Evolutionary conservation across 129 eudicot genomes (phyloP), one percentile per base, ranked within the genome.

Genomic region (Chrysanthemum lavandulifolium): DNA sequence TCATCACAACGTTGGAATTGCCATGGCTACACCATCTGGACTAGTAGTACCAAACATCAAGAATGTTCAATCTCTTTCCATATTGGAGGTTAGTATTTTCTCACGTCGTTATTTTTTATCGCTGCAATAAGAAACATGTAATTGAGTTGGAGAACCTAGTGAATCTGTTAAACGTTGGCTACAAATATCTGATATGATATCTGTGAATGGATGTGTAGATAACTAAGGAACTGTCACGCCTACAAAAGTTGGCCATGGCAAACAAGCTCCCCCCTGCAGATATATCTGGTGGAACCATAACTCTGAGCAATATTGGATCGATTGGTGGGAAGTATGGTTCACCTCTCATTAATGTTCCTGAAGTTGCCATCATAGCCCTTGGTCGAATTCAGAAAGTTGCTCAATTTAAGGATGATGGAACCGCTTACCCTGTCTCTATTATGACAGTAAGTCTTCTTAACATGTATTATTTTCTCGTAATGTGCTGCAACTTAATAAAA

Each of bases 291-390:
- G 97, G 99, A 69, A 88, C 97, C 19, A 86, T 94, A 77, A 94
- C 99, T 14, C 52, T 94, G 55, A 90, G 99, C 81, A 94, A 94
- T 75, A 94, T 94, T 8, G 99, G 99, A 31, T 88, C 97, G 21
- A 90, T 94, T 76, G 99, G 96, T 69, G 99, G 99, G 65, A 94
- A 94, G 68, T 94, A 88, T 73, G 99, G 99, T 76, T 90, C 99
- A 60, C 97, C 97, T 3, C 91, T 94, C 36, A 80, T 94, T 49
- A 94, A 94, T 63, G 82, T 73, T n/a, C 99, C 99, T 57, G 99
- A 94, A 83, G 96, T 90, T 76, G 86, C 93, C 73, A 94, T 94
- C 51, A 88, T 94, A 50, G 99, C 99, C 31, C 78, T 94, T 55
- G 99, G 99, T 10, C 81, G 84, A 57, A 72, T 88, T 63, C 87